phyloP scores from a whole-genome alignment of 140 eudicot genomes.

The Ambrosia hybrid region DNA sequence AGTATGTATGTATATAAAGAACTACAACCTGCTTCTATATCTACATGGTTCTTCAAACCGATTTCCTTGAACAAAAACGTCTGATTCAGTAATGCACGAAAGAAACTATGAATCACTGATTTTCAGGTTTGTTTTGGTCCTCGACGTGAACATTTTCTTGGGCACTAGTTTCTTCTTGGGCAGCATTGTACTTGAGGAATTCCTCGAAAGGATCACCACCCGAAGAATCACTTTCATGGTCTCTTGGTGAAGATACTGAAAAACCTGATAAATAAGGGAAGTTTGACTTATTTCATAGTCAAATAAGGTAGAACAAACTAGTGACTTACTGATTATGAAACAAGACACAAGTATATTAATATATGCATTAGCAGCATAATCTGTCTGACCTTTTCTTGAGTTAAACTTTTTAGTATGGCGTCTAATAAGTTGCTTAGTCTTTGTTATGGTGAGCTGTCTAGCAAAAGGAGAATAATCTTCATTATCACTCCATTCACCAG shows the following conservation, averaged over 20 bases:
- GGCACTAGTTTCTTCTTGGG: constrained; percentile 22
- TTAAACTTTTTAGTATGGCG: constrained; percentile 83
- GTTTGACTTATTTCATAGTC: background rate
- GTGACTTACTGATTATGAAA: background rate
- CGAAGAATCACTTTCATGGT: constrained; percentile 71
- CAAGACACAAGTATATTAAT: background rate
- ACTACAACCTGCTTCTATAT: constrained; percentile 29
- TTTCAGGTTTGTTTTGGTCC: constrained; percentile 17
- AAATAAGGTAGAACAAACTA: background rate
- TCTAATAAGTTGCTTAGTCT: constrained; percentile 74
- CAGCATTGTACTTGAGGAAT: constrained; percentile 51
- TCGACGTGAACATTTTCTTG: constrained; percentile 13
- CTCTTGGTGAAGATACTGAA: constrained; percentile 59
- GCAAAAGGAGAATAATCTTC: constrained; percentile 96
- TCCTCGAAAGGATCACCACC: constrained; percentile 82
- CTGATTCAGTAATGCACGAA: background rate
- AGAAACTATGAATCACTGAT: constrained; percentile 3
- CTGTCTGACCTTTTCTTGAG: constrained; percentile 67
- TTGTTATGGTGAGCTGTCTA: constrained; percentile 77
- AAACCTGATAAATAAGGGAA: constrained; percentile 43
- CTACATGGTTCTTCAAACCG: constrained; percentile 11
- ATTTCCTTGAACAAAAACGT: constrained; percentile 1
- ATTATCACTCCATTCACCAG: constrained; percentile 88
- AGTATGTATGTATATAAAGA: background rate
- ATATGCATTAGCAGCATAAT: background rate